Conservation (phyloP, 2,329 filamentous ascomycete species). For the Emydomyces testavorans region DNA sequence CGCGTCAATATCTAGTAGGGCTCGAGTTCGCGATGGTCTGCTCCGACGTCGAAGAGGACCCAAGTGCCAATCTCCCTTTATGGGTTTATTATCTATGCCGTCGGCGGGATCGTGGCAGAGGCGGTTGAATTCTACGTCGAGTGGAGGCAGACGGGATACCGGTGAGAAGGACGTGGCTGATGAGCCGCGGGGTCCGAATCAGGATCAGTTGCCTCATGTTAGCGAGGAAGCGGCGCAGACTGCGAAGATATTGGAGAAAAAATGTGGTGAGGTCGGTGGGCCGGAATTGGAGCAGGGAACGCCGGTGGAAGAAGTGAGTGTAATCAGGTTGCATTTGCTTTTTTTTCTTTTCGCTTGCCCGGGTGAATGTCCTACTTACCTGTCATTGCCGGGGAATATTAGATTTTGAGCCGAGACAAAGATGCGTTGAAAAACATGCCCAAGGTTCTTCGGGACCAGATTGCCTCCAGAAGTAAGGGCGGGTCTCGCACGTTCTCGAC, state of each 20-base stretch:
- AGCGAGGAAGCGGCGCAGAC: conserved; percentile 54
- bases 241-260: conserved; percentile 45
- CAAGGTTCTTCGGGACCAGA: conserved; percentile 51
- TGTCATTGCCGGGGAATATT: conserved; percentile 12
- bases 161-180: conserved; percentile 19
- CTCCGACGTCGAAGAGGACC: conserved; percentile 5
- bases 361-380: background rate
- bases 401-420: conserved; percentile 55
- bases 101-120: conserved; percentile 15
- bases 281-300: conserved; percentile 56
- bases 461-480: conserved; percentile 8
- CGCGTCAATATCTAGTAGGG: background rate
- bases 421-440: conserved; percentile 52
- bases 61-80: conserved; percentile 20
- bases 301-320: conserved; percentile 52
- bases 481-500: conserved; percentile 48
- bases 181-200: conserved; percentile 36
- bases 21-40: background rate
- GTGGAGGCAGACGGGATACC: conserved; percentile 21
- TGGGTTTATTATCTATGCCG: conserved; percentile 21
- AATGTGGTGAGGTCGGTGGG: conserved; percentile 32
- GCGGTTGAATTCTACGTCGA: conserved; percentile 29
- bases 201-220: conserved; percentile 46
- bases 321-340: conserved; percentile 9
- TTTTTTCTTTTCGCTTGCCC: background rate